These are phyloP conservation scores for Trebouxia sp. DNA, from an alignment of 139 green algal species.

Conservation along the genomic window DNA sequence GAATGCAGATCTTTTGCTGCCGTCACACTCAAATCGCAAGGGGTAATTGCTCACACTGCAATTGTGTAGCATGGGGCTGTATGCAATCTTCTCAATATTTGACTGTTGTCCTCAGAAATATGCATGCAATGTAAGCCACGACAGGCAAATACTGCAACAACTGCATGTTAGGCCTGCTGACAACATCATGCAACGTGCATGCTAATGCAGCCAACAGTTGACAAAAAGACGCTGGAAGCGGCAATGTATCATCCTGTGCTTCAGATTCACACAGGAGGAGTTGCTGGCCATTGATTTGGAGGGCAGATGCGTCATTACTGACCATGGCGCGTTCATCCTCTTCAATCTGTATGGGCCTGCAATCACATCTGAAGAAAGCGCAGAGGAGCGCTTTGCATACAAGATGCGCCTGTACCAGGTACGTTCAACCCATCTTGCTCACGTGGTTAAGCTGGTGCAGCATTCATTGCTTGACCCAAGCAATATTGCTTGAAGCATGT, in stretches of 20 bases:
- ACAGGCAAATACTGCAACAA: not conserved
- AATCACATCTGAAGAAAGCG: conserved; percentile 45
- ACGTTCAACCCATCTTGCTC: too few species aligned
- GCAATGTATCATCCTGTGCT: not conserved
- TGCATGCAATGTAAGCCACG: too few species aligned
- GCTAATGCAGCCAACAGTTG: not conserved
- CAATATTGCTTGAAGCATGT: too few species aligned
- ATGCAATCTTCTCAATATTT: too few species aligned
- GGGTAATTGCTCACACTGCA: too few species aligned
- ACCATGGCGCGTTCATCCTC: conserved; percentile 58
- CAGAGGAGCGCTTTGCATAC: conserved; percentile 45
- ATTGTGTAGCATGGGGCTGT: too few species aligned
- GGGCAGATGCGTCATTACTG: conserved; percentile 53
- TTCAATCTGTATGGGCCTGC: conserved; percentile 51
- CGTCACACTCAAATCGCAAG: too few species aligned
- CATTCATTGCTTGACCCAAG: too few species aligned
- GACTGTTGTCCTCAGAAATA: too few species aligned
- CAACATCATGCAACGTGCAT: not conserved
- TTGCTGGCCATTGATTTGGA: conserved; percentile 52
- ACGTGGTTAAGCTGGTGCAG: too few species aligned
- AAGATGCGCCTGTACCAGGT: conserved; percentile 45
- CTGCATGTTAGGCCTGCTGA: not conserved
- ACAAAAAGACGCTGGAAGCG: not conserved
- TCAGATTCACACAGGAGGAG: conserved; percentile 35
- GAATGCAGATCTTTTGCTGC: too few species aligned